Percentiles rank a stretch among this genome's conserved stretches.
These are phyloP conservation scores for Nannizzia gypsea DNA, from an alignment of 2,329 filamentous ascomycete genomes.

Conservation along the genomic window DNA sequence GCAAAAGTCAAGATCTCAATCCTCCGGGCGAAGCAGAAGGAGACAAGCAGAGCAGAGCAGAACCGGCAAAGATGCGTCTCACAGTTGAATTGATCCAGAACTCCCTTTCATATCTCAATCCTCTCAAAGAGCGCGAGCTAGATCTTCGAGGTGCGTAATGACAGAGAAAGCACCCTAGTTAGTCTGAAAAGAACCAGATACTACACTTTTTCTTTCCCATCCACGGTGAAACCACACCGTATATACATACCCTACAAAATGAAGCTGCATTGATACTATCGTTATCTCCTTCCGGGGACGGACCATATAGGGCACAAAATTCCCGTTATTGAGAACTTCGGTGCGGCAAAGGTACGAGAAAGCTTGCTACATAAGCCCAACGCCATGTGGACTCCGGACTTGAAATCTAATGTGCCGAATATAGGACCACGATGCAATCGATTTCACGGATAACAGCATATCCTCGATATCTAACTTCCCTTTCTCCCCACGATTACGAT, in stretches of 20 bases:
- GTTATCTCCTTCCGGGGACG: slow-evolving; percentile 32
- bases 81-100: slow-evolving; percentile 87
- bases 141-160: slow-evolving; percentile 88
- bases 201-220: slow-evolving; percentile 53
- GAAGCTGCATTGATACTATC: slow-evolving; percentile 76
- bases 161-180: slow-evolving; percentile 12
- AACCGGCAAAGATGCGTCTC: slow-evolving; percentile 59
- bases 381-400: background rate
- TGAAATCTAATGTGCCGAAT: slow-evolving; percentile 2
- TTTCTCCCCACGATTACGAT: slow-evolving; percentile 73
- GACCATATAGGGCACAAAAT: slow-evolving; percentile 84
- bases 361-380: background rate
- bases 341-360: slow-evolving; percentile 80
- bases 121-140: slow-evolving; percentile 95
- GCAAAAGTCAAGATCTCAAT: background rate
- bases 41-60: background rate
- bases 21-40: background rate
- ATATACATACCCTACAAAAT: slow-evolving; percentile 24
- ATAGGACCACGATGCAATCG: slow-evolving; percentile 94
- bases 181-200: slow-evolving; percentile 81
- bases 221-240: background rate
- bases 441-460: slow-evolving; percentile 98
- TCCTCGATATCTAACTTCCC: slow-evolving; percentile 83
- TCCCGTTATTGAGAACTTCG: slow-evolving; percentile 92
- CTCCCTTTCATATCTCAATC: slow-evolving; percentile 96